Evolutionary conservation across 345 rosid species (phyloP), one percentile per base, ranked within the genome.

Genomic region (Clarkia xantiana): DNA sequence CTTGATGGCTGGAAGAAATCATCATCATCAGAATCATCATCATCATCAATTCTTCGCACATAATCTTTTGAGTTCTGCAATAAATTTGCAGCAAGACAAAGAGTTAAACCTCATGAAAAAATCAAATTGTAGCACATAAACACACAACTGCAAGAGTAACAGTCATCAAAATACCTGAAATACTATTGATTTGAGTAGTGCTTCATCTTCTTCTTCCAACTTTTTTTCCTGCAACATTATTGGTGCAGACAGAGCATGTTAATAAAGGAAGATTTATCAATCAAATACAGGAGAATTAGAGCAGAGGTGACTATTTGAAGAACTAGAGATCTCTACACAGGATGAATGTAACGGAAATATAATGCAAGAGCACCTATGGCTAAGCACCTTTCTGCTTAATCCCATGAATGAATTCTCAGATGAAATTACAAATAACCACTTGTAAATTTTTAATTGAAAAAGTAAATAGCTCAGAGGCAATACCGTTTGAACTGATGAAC

Each of bases 401-500:
- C 19, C 41, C 17, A 47, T 36, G 38, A 14, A 12, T 5, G 48
- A 41, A n/a, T 14, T 11, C 49, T 56, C 1, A 5, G 38, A 43
- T 9, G 19, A 22, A 11, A 51, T 14, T 8, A 16, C 12, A 23
- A 22, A 18, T 3, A 7, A 18, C 5, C 20, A n/a, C 12, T 13
- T 16, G 38, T 18, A 39, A 22, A 23, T 11, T 40, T n/a, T n/a
- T n/a, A n/a, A n/a, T n/a, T n/a, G n/a, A n/a, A n/a, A 16, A 29
- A 29, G 61, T 14, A 47, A 13, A 54, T 4, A 51, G n/a, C 52
- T 54, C 14, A 22, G 57, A 23, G 23, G 18, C 6, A 53, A 45
- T 53, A 84, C 94, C 97, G 81, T 74, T 18, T 69, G 71, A 1
- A 65, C 45, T 42, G 79, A 72, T 19, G 91, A 71, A 25, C 62